Base-by-base conservation (phyloP, 176 grass and related monocot species). In the Chrysopogon serrulatus region DNA sequence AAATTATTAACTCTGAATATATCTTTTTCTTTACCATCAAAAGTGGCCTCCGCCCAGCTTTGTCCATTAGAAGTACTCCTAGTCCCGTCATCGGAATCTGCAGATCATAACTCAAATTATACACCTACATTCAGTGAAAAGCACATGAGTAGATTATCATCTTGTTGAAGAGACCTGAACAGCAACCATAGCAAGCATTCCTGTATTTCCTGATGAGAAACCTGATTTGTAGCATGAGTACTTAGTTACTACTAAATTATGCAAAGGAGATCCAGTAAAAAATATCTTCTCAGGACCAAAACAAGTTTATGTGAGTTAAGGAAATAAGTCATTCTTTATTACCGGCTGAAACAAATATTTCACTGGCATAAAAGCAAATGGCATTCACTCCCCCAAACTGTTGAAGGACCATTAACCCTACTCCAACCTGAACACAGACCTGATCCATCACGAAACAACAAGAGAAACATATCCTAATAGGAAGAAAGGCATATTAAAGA, bases 321-420 rank as follows among this genome's bases (percentile, higher is more conserved):
- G n/a, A 14, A 83, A 42, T 81, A 24, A 36, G 24, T 68, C 40
- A 78, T 35, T 19, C 45, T 42, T 54, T 33, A 81, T 87, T 88
- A 97, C 94, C 94, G 18, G 94, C 94, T 21, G 94, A 97, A 47
- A 94, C 87, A 86, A 97, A 97, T 88, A 97, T 97, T 80, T 97
- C 90, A 79, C 90, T 97, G 21, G 92, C 94, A 41, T 97, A 97
- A 63, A 97, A 97, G 77, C 76, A 79, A 68, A 94, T 88, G n/a
- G 90, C 94, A 90, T 97, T 97, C 24, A 97, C 89, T 90, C 94
- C 94, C 49, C 92, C 92, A 82, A 97, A 92, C 60, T 97, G 94
- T 82, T 97, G 92, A 86, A 97, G 85, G 26, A 84, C 87, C 94
- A 97, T 97, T 62, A 97, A 82, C 28, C 94, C 94, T 57, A 94